Base-by-base conservation (phyloP, 2,329 filamentous ascomycete genomes). In the Alternaria viburni region DNA sequence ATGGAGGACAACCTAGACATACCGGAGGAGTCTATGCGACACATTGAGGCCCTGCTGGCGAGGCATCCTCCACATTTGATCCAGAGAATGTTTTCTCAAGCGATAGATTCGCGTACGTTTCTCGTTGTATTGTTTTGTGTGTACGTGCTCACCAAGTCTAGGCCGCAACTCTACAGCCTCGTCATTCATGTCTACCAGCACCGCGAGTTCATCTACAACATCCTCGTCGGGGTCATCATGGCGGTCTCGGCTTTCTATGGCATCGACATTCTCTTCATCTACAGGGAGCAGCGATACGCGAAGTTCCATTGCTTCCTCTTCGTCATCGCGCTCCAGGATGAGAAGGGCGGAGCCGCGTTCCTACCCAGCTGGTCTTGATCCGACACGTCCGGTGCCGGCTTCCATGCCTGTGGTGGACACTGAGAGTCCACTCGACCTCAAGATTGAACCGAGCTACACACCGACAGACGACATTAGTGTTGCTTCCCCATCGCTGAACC, bases 1-100 rank as follows among this genome's bases (percentile, higher is more conserved):
- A 79, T 78, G 76, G 76, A 79, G 25, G 77, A 79, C 57, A 68
- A 69, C 43, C 57, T 77, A 49, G 74, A 79, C 19, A 77, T 79
- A 46, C 76, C 76, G 11, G 77, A 78, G 30, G 77, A 79, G 62
- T 79, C 77, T 44, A 75, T 78, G 74, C 75, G 72, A 62, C 77
- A 79, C 64, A 75, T 79, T 46, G 76, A 79, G 66, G 77, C 77
- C 19, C 60, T 79, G 65, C 63, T 79, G 61, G 71, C 70, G 51
- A 70, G 75, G 54, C 77, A 79, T 63, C 75, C 73, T 32, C 77
- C 77, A n/a, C 76, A 79, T 23, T 52, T 75, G 49, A 78, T 79
- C 21, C 75, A 78, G 57, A 62, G 75, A 21, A 79, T 79, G 77
- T 79, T 79, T 55, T 72, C 75, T 36, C 76, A 79, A 65, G 74